Base-by-base conservation (phyloP, 805 yeast species). In the Brettanomyces sp. region DNA sequence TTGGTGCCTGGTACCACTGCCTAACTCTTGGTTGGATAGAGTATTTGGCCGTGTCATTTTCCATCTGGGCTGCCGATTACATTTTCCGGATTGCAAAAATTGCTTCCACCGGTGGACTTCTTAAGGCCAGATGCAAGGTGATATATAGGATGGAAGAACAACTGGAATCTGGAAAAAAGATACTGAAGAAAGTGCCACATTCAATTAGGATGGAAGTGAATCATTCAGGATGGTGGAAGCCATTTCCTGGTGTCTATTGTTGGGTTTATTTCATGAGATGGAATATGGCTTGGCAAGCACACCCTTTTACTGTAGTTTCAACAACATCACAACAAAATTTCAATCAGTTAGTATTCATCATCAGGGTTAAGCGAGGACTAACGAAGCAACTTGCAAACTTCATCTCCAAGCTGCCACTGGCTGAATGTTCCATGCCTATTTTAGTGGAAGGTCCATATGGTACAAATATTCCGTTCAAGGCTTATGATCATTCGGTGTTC, bases 11-110 rank as follows among this genome's bases (percentile, higher is more conserved):
- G 70, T 65, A 66, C 42, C 79, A 74, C 50, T 70, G 79, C 43
- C 52, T 61, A 46, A 66, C 70, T n/a, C 47, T 69, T 44, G 75
- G 74, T 1, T 76, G 77, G 72, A 69, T 71, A 52, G 73, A 69
- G 46, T 77, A 72, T 64, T 54, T 73, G 21, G 78, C 75, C 47
- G 73, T 78, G 4, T 57, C 80, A 7, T 70, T 77, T 48, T 81
- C 77, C 0, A 68, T 87, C 7, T 88, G 95, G 95, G 72, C 67
- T 1, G 69, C 78, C 52, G 95, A 88, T 57, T 67, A 90, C 46
- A 49, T 77, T 0, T 55, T 75, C 12, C 72, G 95, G 51, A 48
- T 80, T 9, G 64, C 71, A 1, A 72, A 87, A 45, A 60, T 86
- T 2, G 45, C 73, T 12, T 56, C 65, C 32, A 81, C 82, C 50